Evolutionary conservation across 441 rosid genomes (phyloP).

Genomic region (Gossypium schwendimanii): DNA sequence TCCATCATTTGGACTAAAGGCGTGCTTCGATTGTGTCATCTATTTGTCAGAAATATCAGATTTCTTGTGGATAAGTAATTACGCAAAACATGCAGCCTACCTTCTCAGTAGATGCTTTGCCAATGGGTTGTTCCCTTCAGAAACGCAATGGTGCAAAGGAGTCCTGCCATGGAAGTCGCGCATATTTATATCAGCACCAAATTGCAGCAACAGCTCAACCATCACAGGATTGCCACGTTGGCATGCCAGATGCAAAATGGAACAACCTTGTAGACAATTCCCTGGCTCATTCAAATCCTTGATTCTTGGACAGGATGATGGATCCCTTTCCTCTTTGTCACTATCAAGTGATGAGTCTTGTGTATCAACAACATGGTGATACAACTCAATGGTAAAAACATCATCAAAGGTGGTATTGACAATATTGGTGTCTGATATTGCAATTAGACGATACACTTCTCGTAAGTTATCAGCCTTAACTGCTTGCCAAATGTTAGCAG

Average conservation of each 20-base stretch:
- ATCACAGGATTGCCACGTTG: slow-evolving; percentile 50
- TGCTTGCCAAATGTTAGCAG: slow-evolving; percentile 61
- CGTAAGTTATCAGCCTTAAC: slow-evolving; percentile 56
- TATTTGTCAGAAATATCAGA: background rate
- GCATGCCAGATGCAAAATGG: slow-evolving; percentile 79
- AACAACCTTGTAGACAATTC: slow-evolving; percentile 80
- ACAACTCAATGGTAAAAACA: slow-evolving; percentile 29
- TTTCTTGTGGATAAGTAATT: background rate
- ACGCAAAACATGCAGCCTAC: slow-evolving; percentile 24
- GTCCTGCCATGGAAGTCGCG: slow-evolving; percentile 75
- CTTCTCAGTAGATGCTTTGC: slow-evolving; percentile 80
- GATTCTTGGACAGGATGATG: slow-evolving; percentile 50
- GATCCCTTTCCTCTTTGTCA: slow-evolving; percentile 33
- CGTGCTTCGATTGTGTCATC: background rate
- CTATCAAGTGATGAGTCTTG: slow-evolving; percentile 19
- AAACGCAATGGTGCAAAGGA: slow-evolving; percentile 78
- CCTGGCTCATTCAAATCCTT: slow-evolving; percentile 51
- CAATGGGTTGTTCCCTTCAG: slow-evolving; percentile 46
- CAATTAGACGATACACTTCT: slow-evolving; percentile 71
- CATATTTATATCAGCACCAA: slow-evolving; percentile 63
- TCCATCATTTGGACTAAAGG: background rate
- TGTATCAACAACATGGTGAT: slow-evolving; percentile 34
- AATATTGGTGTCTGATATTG: slow-evolving; percentile 41
- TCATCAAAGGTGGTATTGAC: slow-evolving; percentile 59
- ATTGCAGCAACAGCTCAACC: slow-evolving; percentile 83